Conservation (phyloP, 164 flowering plant genomes). For the Piper betle region DNA sequence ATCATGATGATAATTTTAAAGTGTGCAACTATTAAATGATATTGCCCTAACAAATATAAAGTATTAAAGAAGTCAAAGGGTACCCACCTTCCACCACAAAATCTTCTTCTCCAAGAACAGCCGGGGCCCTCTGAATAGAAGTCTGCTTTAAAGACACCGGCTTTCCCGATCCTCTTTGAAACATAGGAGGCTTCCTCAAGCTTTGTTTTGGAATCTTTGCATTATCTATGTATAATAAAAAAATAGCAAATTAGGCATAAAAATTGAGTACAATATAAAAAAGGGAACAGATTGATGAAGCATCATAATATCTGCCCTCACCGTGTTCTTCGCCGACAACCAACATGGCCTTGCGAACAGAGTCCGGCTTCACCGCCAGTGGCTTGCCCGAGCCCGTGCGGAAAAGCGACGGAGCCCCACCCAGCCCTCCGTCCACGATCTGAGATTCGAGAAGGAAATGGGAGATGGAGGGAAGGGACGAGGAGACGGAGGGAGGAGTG, state of each 20-base stretch:
- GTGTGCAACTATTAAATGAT: too few relatives aligned
- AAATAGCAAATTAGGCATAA: too few relatives aligned
- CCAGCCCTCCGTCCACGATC: conserved; percentile 29
- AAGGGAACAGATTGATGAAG: neutral
- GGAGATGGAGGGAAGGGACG: conserved; percentile 52
- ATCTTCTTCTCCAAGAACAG: conserved; percentile 8
- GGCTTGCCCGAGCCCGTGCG: conserved; percentile 57
- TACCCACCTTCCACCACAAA: too few relatives aligned
- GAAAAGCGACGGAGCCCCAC: conserved; percentile 16
- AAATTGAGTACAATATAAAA: neutral
- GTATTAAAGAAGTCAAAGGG: too few relatives aligned
- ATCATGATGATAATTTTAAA: too few relatives aligned
- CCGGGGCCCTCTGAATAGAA: conserved; percentile 25
- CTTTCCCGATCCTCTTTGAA: conserved; percentile 56
- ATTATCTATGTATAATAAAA: neutral
- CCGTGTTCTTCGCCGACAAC: conserved; percentile 35
- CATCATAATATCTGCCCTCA: conserved; percentile 10
- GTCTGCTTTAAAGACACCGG: conserved; percentile 36
- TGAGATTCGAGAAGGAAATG: conserved; percentile 37
- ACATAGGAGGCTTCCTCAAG: conserved; percentile 19
- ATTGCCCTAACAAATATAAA: too few relatives aligned
- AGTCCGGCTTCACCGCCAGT: conserved; percentile 38
- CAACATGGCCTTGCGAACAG: conserved; percentile 49
- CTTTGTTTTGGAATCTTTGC: neutral
- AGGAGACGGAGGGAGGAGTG: conserved; percentile 6